These are phyloP conservation scores for Biscutella laevigata DNA, from an alignment of 441 rosid species.

Conservation along the genomic window DNA sequence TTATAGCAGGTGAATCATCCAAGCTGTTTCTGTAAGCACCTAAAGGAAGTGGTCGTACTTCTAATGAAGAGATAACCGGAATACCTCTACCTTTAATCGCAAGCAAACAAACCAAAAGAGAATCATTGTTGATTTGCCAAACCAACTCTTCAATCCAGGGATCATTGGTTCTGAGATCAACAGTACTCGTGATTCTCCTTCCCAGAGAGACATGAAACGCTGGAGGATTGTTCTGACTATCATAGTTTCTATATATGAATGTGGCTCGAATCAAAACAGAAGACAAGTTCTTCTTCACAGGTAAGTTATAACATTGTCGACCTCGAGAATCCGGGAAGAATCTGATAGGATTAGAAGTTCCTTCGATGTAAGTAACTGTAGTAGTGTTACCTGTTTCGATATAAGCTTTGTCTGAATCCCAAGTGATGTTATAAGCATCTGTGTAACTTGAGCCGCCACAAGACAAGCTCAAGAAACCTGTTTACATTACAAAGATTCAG, in stretches of 20 bases:
- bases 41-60: constrained; percentile 67
- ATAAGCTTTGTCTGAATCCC: constrained; percentile 54
- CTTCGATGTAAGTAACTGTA: constrained; percentile 29
- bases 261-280: constrained; percentile 56
- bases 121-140: constrained; percentile 46
- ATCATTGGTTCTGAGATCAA: constrained; percentile 55
- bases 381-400: constrained; percentile 51
- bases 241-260: constrained; percentile 71
- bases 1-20: constrained; percentile 30
- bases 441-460: constrained; percentile 59
- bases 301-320: constrained; percentile 54
- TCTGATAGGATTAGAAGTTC: constrained; percentile 40
- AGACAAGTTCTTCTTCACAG: constrained; percentile 43
- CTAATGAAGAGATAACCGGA: constrained; percentile 75
- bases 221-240: constrained; percentile 58
- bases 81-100: constrained; percentile 40
- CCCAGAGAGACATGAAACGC: constrained; percentile 61
- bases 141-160: constrained; percentile 80
- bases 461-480: constrained; percentile 82
- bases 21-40: constrained; percentile 53
- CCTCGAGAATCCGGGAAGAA: constrained; percentile 45
- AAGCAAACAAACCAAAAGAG: constrained; percentile 46
- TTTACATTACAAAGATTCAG: constrained; percentile 3
- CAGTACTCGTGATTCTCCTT: constrained; percentile 42
- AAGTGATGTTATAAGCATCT: constrained; percentile 47